Evolutionary conservation across 163 green algal genomes (phyloP).

Genomic region (Scenedesmus sp.): DNA sequence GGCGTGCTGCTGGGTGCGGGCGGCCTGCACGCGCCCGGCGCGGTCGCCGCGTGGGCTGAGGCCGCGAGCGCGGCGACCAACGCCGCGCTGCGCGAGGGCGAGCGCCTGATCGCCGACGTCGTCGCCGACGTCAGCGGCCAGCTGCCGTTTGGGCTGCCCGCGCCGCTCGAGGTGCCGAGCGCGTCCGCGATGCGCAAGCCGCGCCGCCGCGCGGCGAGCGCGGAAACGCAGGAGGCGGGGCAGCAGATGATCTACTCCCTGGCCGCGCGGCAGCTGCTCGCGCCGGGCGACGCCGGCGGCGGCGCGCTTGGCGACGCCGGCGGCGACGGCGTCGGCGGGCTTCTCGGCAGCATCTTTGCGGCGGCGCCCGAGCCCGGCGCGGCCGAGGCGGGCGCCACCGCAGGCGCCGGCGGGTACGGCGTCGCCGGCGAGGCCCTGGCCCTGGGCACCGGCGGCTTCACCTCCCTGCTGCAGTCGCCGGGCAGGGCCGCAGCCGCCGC

Average conservation of each 20-base stretch:
- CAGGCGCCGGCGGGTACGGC: too few species aligned
- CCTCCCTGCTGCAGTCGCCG: too few species aligned
- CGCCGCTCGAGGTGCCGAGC: conserved; percentile 16
- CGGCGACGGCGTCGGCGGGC: too few species aligned
- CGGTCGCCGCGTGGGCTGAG: background rate
- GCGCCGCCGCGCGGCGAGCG: background rate
- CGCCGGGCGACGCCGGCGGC: background rate
- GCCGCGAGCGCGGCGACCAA: background rate
- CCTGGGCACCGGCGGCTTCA: too few species aligned
- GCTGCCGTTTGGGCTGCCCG: conserved; percentile 27
- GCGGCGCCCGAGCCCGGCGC: too few species aligned
- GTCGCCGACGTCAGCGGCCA: background rate
- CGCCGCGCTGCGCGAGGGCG: background rate
- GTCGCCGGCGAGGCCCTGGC: too few species aligned
- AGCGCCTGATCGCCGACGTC: conserved; percentile 8
- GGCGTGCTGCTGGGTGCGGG: background rate
- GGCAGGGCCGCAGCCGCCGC: background rate
- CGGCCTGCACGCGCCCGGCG: background rate
- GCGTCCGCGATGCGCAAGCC: background rate
- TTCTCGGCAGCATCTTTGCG: background rate
- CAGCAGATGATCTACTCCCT: conserved; percentile 30
- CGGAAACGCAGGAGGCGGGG: background rate
- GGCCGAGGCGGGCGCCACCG: too few species aligned
- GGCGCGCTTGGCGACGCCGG: background rate
- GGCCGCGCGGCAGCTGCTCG: conserved; percentile 24